Evolutionary conservation across 257 asterid genomes (phyloP).

Genomic region (Solanum virginianum): DNA sequence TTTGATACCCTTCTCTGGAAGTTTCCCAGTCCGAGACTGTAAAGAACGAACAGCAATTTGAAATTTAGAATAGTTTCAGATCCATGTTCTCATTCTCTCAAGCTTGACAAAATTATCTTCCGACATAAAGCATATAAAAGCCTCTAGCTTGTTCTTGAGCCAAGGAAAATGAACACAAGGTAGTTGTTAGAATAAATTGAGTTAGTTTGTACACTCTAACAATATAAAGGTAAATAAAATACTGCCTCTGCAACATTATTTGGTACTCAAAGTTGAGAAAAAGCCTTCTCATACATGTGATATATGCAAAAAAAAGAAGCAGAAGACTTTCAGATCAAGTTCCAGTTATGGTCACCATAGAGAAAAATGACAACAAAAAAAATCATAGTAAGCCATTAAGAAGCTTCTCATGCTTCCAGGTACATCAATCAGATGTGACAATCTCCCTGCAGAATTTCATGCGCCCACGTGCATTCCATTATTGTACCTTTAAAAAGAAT

Average conservation of each 20-base stretch:
- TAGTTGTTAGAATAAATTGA: neutral
- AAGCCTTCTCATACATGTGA: neutral
- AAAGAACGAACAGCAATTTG: slow-evolving; percentile 1
- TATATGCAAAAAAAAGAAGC: neutral
- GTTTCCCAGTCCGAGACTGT: slow-evolving; percentile 82
- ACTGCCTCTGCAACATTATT: neutral
- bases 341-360: neutral
- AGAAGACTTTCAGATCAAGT: neutral
- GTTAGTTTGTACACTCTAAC: neutral
- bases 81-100: neutral
- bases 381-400: neutral
- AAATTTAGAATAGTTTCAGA: neutral
- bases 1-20: slow-evolving; percentile 54
- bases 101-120: neutral
- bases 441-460: neutral
- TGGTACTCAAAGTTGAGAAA: neutral
- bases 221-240: neutral
- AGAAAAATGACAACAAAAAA: neutral
- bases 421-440: neutral
- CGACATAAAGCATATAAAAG: neutral
- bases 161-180: neutral
- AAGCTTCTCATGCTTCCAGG: neutral
- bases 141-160: neutral
- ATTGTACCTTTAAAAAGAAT: neutral
- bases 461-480: neutral